phyloP scores from a whole-genome alignment of 192 early-diverging fungal species.

The Oehlia diaphana region DNA sequence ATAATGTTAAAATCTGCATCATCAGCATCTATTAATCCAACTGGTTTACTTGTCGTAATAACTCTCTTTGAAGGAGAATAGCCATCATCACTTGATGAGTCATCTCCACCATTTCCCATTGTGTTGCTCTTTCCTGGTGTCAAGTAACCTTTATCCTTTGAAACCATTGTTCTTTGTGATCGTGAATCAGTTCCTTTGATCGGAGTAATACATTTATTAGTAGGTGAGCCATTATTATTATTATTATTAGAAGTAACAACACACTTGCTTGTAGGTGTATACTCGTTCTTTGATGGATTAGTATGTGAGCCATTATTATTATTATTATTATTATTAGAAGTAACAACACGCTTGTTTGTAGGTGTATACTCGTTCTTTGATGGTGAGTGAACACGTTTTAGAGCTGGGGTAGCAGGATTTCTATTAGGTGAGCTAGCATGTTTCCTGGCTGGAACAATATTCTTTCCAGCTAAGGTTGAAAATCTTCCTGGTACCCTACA shows the following conservation, averaged over 20 bases:
- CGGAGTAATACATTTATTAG: background rate
- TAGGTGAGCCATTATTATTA: background rate
- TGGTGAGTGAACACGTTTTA: background rate
- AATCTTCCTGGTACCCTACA: background rate
- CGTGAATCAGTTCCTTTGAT: background rate
- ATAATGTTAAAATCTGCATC: conserved; percentile 18
- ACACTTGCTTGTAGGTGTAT: background rate
- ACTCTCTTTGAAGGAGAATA: background rate
- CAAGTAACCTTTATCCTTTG: background rate
- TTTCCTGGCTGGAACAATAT: background rate
- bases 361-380: background rate
- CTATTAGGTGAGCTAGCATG: background rate
- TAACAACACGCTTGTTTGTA: background rate
- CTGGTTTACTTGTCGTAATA: background rate
- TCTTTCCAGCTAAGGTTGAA: background rate
- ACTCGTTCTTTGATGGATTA: background rate
- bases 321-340: background rate
- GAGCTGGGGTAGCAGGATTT: background rate
- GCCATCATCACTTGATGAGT: background rate
- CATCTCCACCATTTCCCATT: background rate
- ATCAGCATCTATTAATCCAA: background rate
- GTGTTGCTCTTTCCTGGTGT: background rate
- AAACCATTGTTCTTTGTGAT: background rate
- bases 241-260: background rate
- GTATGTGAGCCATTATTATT: too few relatives aligned